A percentile compares a stretch with the other conserved stretches of the same genome.
These are phyloP conservation scores for Suhomyces prunicola DNA, from an alignment of 805 yeast genomes.

Conservation along the genomic window DNA sequence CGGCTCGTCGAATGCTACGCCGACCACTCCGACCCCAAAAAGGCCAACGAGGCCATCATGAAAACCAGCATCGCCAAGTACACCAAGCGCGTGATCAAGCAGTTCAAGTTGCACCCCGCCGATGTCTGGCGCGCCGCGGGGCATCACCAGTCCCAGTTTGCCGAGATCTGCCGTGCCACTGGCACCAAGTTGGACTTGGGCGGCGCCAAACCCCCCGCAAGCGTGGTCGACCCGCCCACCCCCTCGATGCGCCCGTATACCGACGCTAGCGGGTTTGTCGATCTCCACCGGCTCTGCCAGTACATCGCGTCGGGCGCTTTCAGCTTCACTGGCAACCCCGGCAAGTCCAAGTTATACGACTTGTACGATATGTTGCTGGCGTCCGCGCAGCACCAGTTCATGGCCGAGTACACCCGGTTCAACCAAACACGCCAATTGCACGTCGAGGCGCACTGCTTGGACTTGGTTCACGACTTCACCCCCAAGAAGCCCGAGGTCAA, in stretches of 20 bases:
- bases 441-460: conserved; percentile 24
- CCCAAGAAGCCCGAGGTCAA: neutral
- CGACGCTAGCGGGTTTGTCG: conserved; percentile 18
- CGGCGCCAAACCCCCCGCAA: no score
- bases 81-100: conserved; percentile 2
- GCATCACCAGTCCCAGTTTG: neutral
- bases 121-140: neutral
- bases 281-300: conserved; percentile 18
- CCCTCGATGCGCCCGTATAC: conserved; percentile 10
- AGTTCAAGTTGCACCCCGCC: conserved; percentile 2
- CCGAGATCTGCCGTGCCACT: neutral
- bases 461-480: conserved; percentile 12
- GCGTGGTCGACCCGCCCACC: neutral
- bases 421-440: conserved; percentile 24
- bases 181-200: neutral
- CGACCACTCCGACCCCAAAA: neutral
- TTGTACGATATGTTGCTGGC: conserved; percentile 18
- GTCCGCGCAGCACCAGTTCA: conserved; percentile 16
- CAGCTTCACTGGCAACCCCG: conserved; percentile 10
- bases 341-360: conserved; percentile 11
- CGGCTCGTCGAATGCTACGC: neutral
- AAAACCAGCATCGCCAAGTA: conserved; percentile 3
- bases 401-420: conserved; percentile 21
- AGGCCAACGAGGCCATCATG: neutral
- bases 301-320: conserved; percentile 15